A percentile compares a stretch with the other conserved stretches of the same genome.
These are phyloP conservation scores for Quercus suber DNA, from an alignment of 306 rosid species.

Conservation along the genomic window DNA sequence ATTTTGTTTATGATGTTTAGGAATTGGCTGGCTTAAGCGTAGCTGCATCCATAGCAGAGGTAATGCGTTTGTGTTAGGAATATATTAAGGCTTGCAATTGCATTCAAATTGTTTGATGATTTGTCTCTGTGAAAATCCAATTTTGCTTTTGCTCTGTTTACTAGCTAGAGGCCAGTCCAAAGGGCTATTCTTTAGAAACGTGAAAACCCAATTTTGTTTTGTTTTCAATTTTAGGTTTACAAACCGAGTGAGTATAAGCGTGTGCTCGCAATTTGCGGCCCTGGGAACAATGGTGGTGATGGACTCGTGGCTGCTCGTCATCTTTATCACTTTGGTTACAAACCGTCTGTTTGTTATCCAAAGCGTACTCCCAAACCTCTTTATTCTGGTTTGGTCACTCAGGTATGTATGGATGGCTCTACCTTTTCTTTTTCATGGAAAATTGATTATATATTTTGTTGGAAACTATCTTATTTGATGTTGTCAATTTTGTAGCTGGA, in stretches of 20 bases:
- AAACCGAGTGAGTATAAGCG: constrained; percentile 60
- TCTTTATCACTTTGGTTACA: constrained; percentile 82
- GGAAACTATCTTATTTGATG: constrained; percentile 27
- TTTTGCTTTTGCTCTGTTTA: no score
- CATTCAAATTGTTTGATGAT: no score
- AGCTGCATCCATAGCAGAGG: no score
- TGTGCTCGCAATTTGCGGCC: constrained; percentile 86
- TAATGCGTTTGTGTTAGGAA: no score
- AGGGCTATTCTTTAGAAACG: no score
- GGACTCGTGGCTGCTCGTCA: constrained; percentile 98
- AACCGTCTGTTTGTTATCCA: constrained; percentile 73
- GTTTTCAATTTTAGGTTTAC: constrained; percentile 52
- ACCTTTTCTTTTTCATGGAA: constrained; percentile 5
- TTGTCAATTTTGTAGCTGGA: constrained; percentile 65
- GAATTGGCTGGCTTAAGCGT: no score
- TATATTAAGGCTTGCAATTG: no score
- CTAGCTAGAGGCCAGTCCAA: no score
- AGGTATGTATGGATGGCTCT: constrained; percentile 54
- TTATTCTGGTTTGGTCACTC: constrained; percentile 84
- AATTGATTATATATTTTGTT: not conserved
- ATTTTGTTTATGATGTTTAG: no score
- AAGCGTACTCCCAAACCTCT: constrained; percentile 86
- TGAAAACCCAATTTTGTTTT: constrained; percentile 7
- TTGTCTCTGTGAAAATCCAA: no score
- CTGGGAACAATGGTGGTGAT: constrained; percentile 98